Evolutionary conservation across 108 stramenopile species (phyloP).

Genomic region (Cylindrotheca closterium): DNA sequence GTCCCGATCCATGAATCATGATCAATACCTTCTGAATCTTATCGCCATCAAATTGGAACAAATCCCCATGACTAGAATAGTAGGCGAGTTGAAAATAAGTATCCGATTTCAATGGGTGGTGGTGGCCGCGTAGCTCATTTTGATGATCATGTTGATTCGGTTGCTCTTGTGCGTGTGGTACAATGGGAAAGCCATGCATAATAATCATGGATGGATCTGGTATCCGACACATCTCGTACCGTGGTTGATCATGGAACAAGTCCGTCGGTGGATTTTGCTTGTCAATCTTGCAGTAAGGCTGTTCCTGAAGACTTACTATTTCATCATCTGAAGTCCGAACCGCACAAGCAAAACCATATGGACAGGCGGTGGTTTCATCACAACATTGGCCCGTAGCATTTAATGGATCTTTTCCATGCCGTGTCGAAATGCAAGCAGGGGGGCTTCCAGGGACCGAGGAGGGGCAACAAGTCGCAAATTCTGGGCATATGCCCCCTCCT

Average conservation of each 20-base stretch:
- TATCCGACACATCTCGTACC: conserved; percentile 32
- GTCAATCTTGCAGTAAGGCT: conserved; percentile 1
- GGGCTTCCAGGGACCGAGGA: neutral
- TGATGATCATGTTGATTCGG: neutral
- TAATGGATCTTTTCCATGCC: conserved; percentile 8
- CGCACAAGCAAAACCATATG: conserved; percentile 35
- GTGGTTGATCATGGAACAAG: conserved; percentile 15
- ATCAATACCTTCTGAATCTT: conserved; percentile 31
- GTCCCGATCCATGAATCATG: conserved; percentile 70
- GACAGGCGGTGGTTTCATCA: conserved; percentile 30
- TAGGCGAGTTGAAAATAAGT: conserved; percentile 16
- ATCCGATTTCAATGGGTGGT: no score
- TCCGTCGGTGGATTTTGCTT: neutral
- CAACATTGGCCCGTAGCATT: conserved; percentile 32
- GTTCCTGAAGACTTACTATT: no score
- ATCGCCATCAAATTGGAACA: neutral
- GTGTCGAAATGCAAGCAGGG: conserved; percentile 29
- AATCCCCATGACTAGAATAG: conserved; percentile 22
- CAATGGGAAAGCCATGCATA: conserved; percentile 26
- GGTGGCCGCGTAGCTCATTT: conserved; percentile 2
- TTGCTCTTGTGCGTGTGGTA: conserved; percentile 3
- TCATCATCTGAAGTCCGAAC: no score
- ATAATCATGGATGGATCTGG: neutral
- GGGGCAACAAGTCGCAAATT: neutral
- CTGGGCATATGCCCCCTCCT: neutral